Base-by-base conservation (phyloP, 2,329 filamentous ascomycete genomes). In the Ophiostoma tasmaniense region DNA sequence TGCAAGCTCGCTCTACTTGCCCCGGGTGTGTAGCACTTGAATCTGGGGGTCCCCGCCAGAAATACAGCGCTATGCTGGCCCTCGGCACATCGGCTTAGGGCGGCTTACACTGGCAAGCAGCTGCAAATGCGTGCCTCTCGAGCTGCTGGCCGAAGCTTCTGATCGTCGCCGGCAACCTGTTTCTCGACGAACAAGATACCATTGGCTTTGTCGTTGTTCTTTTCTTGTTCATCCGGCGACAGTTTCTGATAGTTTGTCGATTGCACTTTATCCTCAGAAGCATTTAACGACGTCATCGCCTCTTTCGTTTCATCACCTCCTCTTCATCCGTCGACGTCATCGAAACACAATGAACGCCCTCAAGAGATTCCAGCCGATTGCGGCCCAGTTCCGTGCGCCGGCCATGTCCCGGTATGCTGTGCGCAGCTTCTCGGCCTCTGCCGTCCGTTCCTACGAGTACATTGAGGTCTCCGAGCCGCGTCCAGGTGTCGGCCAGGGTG, bases 401-500 rank as follows among this genome's bases (percentile, higher is more conserved):
- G 84, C 84, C 59, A 80, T 89, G 45, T 87, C 88, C 64, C 81
- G 83, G 67, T 77, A 87, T 22, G 64, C 68, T 66, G 77, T 80
- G 71, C 83, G 86, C 67, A 79, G 80, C 71, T 85, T 84, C 72
- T 85, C 83, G 69, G 83, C 84, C 68, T 80, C 77, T 20, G 67
- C 78, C 14, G 71, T 78, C 72, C 75, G 74, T 71, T 77, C 79
- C 68, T 97, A 96, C 80, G 90, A 97, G 76, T 89, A 90, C 79
- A 89, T 98, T 74, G 83, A 95, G 74, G 88, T 92, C 66, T 92
- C 91, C 22, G 87, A 87, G 73, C 94, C 94, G 11, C 90, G 90
- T 79, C 90, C 91, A n/a, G 93, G 93, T 66, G 93, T 99, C 70
- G 92, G 91, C 2, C 86, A 97, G 81, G 91, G 94, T 97, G 84